phyloP scores from a whole-genome alignment of 208 protist species.

The Leishmania major region DNA sequence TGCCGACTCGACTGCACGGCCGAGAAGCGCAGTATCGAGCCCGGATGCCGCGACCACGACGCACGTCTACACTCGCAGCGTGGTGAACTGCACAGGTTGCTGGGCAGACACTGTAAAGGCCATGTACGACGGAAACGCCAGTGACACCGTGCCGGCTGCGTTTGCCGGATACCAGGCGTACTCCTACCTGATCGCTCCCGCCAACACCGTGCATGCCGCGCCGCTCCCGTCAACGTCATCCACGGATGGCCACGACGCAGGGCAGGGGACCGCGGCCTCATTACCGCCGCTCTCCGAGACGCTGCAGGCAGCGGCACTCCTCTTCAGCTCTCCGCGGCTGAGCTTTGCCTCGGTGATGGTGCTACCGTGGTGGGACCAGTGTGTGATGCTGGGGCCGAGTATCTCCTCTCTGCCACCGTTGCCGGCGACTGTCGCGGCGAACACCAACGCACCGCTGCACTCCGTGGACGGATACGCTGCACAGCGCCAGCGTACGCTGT shows the following conservation, averaged over 20 bases:
- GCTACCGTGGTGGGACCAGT: constrained; percentile 75
- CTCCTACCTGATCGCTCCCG: constrained; percentile 66
- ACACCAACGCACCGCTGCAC: neutral
- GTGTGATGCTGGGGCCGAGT: constrained; percentile 76
- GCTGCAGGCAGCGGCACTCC: constrained; percentile 28
- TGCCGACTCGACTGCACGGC: neutral
- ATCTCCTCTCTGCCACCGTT: constrained; percentile 30
- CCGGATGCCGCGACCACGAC: neutral
- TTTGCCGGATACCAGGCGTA: constrained; percentile 44
- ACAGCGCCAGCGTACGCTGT: constrained; percentile 40
- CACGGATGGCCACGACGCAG: neutral
- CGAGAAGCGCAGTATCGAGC: neutral
- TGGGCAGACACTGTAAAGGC: constrained; percentile 61
- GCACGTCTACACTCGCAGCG: constrained; percentile 47
- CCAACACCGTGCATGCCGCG: constrained; percentile 29
- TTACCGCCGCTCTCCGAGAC: neutral
- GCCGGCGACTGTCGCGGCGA: neutral
- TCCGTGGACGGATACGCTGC: constrained; percentile 35
- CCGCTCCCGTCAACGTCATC: neutral
- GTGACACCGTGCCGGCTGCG: constrained; percentile 33
- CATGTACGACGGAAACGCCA: constrained; percentile 42
- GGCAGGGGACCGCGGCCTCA: neutral
- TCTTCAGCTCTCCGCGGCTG: constrained; percentile 57
- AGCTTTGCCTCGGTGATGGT: constrained; percentile 71
- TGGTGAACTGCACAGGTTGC: constrained; percentile 76